Percentiles rank a stretch among this genome's conserved stretches.
These are phyloP conservation scores for Aspergillus carlsbadensis DNA, from an alignment of 495 filamentous ascomycete species.

Conservation along the genomic window DNA sequence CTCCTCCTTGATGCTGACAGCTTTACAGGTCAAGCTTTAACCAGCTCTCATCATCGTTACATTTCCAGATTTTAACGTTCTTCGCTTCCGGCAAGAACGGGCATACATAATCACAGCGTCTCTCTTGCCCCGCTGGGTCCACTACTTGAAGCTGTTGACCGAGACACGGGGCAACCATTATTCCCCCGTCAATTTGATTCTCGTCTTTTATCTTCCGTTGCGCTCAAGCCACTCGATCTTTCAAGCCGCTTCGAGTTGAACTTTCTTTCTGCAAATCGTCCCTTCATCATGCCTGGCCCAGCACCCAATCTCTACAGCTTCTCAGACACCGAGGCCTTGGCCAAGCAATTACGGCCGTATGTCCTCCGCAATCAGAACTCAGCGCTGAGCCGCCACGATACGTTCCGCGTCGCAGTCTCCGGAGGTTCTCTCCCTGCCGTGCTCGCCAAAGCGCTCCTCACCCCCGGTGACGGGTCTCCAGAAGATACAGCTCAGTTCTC, in stretches of 20 bases:
- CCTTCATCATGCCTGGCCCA: slow-evolving; percentile 37
- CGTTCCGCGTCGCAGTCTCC: slow-evolving; percentile 89
- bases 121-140: slow-evolving; percentile 22
- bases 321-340: slow-evolving; percentile 62
- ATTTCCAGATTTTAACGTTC: slow-evolving; percentile 1
- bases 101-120: neutral
- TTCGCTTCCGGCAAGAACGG: slow-evolving; percentile 14
- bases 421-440: slow-evolving; percentile 90
- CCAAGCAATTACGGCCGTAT: slow-evolving; percentile 72
- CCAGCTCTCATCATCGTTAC: neutral
- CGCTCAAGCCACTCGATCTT: neutral
- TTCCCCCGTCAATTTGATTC: neutral
- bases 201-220: neutral
- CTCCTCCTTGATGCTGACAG: neutral
- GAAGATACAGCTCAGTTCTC: slow-evolving; percentile 70
- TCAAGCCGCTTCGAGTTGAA: neutral
- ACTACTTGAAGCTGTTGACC: slow-evolving; percentile 21
- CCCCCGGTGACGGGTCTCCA: slow-evolving; percentile 50
- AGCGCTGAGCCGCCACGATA: slow-evolving; percentile 72
- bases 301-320: slow-evolving; percentile 88
- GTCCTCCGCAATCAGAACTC: slow-evolving; percentile 75
- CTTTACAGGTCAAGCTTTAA: too few species aligned
- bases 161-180: neutral
- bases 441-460: slow-evolving; percentile 77
- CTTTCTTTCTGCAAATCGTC: neutral